A percentile compares a stretch with the other conserved stretches of the same genome.
Evolutionary conservation across 2,329 filamentous ascomycete species (phyloP).

Genomic region (Talaromyces sp.): DNA sequence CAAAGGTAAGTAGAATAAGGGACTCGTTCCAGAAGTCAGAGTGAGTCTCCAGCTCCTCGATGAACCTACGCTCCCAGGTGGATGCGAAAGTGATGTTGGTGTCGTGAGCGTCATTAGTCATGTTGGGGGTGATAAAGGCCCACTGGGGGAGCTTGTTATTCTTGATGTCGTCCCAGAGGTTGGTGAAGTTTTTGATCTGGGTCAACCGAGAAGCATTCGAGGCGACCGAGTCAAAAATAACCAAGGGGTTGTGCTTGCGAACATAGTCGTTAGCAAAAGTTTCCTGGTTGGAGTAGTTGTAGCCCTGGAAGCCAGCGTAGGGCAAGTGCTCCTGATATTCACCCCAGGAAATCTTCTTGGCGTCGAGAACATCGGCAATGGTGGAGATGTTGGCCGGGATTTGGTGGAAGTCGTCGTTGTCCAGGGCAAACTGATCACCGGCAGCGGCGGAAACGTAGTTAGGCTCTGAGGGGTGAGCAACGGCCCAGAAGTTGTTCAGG

Average conservation of each 20-base stretch:
- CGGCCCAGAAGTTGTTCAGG: conserved; percentile 53
- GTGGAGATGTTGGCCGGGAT: conserved; percentile 59
- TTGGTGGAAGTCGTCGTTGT: conserved; percentile 58
- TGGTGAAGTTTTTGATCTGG: conserved; percentile 67
- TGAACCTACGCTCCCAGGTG: conserved; percentile 60
- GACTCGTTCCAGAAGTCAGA: conserved; percentile 69
- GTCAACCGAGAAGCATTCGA: conserved; percentile 54
- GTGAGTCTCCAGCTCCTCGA: conserved; percentile 64
- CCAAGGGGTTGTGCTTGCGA: conserved; percentile 68
- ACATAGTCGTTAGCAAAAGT: conserved; percentile 70
- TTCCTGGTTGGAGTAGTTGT: conserved; percentile 56
- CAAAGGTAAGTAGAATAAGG: conserved; percentile 70
- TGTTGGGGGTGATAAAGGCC: conserved; percentile 47
- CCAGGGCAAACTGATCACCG: conserved; percentile 69
- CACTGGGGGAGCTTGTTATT: conserved; percentile 63
- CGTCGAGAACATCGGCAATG: conserved; percentile 63
- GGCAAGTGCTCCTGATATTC: conserved; percentile 75
- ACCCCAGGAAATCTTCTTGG: conserved; percentile 60
- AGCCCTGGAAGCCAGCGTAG: conserved; percentile 66
- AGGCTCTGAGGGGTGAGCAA: conserved; percentile 69
- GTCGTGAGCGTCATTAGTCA: conserved; percentile 68
- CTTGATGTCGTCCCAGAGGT: conserved; percentile 63
- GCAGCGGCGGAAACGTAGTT: conserved; percentile 66
- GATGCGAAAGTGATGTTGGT: conserved; percentile 63
- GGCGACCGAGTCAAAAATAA: conserved; percentile 62